Percentiles rank a stretch among this genome's conserved stretches.
These are phyloP conservation scores for Acaromyces ingoldii DNA, from an alignment of 1,284 basidiomycete genomes.

Conservation along the genomic window DNA sequence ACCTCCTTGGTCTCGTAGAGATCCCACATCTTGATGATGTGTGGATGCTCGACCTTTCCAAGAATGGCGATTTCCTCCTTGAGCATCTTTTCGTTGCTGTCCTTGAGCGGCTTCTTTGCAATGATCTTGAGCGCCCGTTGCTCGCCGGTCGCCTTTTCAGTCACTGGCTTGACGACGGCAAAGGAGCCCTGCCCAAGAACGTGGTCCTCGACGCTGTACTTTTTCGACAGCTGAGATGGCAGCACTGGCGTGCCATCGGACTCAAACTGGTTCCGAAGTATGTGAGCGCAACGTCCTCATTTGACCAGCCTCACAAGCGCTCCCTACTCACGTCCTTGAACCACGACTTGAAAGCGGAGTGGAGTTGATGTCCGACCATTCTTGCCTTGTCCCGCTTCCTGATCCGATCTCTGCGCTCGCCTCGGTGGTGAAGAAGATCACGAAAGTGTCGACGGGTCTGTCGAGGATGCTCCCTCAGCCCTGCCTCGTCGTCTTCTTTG, in stretches of 20 bases:
- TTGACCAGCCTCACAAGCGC: background rate
- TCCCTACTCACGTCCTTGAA: slow-evolving; percentile 26
- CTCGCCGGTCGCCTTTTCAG: slow-evolving; percentile 29
- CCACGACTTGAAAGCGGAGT: slow-evolving; percentile 41
- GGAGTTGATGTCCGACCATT: slow-evolving; percentile 42
- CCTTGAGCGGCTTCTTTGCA: slow-evolving; percentile 45
- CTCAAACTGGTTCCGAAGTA: slow-evolving; percentile 23
- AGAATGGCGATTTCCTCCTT: slow-evolving; percentile 46
- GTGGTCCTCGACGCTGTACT: slow-evolving; percentile 33
- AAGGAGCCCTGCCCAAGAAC: slow-evolving; percentile 47
- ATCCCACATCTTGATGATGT: slow-evolving; percentile 50
- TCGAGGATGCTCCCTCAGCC: too few relatives aligned
- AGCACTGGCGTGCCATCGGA: slow-evolving; percentile 38
- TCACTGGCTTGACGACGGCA: slow-evolving; percentile 41
- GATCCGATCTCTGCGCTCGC: background rate
- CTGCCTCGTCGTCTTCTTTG: too few relatives aligned
- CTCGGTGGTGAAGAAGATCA: background rate
- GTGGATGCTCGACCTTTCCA: slow-evolving; percentile 38
- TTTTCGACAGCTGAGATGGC: slow-evolving; percentile 37
- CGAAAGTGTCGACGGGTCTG: background rate
- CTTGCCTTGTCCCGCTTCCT: slow-evolving; percentile 20
- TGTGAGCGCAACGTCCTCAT: background rate
- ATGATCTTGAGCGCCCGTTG: slow-evolving; percentile 48
- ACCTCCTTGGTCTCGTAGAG: slow-evolving; percentile 47
- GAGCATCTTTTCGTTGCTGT: slow-evolving; percentile 44